These are phyloP conservation scores for Lachancea meyersii DNA, from an alignment of 805 yeast species.

Conservation along the genomic window DNA sequence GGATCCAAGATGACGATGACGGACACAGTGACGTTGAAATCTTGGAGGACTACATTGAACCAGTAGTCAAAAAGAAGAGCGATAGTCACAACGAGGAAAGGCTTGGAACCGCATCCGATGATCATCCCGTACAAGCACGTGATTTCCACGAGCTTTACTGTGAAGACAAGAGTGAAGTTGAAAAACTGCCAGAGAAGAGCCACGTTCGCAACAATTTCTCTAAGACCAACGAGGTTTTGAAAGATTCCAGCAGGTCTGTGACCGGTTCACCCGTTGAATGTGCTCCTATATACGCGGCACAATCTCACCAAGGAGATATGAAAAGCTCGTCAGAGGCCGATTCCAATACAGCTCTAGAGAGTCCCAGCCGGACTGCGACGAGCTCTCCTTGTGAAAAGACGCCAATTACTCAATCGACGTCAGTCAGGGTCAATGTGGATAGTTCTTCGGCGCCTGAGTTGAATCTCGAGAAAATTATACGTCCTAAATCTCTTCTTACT, in stretches of 20 bases:
- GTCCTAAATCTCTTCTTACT: no score
- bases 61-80: neutral
- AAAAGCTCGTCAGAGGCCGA: neutral
- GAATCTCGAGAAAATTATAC: no score
- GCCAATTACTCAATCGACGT: neutral
- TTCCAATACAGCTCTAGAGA: neutral
- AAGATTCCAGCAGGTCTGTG: neutral
- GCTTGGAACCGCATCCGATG: no score
- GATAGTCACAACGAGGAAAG: neutral
- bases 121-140: no score
- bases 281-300: neutral
- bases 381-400: neutral
- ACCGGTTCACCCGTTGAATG: neutral
- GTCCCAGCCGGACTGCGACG: neutral
- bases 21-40: conserved; percentile 30
- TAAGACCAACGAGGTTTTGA: neutral
- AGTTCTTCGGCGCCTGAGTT: neutral
- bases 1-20: conserved; percentile 11
- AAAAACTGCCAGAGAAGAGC: neutral
- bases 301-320: neutral
- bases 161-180: neutral
- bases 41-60: conserved; percentile 17
- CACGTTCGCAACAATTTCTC: no score
- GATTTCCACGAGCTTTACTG: neutral
- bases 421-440: neutral